These are phyloP conservation scores for Salinomyces thailandicus DNA, from an alignment of 2,329 filamentous ascomycete species.

Conservation along the genomic window DNA sequence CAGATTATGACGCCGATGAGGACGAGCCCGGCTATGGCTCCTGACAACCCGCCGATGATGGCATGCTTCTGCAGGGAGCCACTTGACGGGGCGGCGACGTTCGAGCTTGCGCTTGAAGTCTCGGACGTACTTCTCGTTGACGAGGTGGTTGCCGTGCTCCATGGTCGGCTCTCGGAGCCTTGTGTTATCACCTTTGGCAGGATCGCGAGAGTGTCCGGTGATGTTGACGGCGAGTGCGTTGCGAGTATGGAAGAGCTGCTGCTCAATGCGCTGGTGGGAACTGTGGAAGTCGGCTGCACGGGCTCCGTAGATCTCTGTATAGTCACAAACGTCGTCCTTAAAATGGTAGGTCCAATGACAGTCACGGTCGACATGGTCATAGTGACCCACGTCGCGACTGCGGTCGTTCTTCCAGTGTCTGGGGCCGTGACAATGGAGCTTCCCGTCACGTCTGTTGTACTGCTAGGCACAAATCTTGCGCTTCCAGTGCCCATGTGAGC, in stretches of 20 bases:
- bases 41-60: constrained; percentile 22
- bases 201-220: no score
- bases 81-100: no score
- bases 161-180: no score
- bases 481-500: background rate
- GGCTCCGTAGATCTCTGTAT: constrained; percentile 1
- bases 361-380: constrained; percentile 3
- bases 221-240: no score
- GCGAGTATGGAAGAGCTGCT: background rate
- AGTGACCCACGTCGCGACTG: background rate
- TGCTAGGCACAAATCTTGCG: no score
- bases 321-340: constrained; percentile 6
- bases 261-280: background rate
- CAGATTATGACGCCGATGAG: constrained; percentile 19
- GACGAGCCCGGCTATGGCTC: constrained; percentile 21
- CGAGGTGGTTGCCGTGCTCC: no score
- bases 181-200: no score
- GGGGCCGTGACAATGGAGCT: no score
- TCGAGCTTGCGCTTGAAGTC: no score
- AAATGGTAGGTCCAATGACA: constrained; percentile 3
- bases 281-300: background rate
- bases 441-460: no score
- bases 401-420: background rate
- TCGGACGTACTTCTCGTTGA: background rate
- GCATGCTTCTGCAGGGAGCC: constrained; percentile 15